Evolutionary conservation across 768 basidiomycete species (phyloP).

Genomic region (Xerocomellus intermedius): DNA sequence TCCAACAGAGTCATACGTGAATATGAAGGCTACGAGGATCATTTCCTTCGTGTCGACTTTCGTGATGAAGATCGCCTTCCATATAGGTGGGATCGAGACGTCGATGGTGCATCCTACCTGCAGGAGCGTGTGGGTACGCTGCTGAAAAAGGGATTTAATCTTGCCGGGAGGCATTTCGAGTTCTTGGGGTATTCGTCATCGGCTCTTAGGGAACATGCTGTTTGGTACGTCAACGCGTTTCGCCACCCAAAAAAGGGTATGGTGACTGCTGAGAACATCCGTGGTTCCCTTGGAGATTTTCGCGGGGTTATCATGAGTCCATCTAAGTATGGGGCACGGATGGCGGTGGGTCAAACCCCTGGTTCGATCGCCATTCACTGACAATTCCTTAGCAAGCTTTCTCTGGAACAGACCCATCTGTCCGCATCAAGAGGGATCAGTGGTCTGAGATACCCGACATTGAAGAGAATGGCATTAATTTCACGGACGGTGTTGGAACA

Average conservation of each 20-base stretch:
- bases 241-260: constrained; percentile 38
- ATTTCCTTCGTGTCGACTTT: constrained; percentile 82
- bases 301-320: constrained; percentile 53
- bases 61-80: constrained; percentile 79
- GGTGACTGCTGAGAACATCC: constrained; percentile 59
- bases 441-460: constrained; percentile 69
- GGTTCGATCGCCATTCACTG: constrained; percentile 25
- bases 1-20: constrained; percentile 79
- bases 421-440: constrained; percentile 51
- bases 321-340: constrained; percentile 79
- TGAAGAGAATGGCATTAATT: constrained; percentile 41
- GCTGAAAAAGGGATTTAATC: constrained; percentile 61
- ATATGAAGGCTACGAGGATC: constrained; percentile 56
- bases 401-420: constrained; percentile 75
- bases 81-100: constrained; percentile 67
- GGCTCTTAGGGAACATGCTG: constrained; percentile 73
- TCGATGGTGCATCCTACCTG: constrained; percentile 58
- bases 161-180: constrained; percentile 72
- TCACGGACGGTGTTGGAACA: constrained; percentile 82
- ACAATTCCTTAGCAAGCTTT: constrained; percentile 58
- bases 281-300: constrained; percentile 69
- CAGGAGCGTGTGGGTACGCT: constrained; percentile 55
- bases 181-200: constrained; percentile 84
- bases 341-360: constrained; percentile 42
- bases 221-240: constrained; percentile 80